These are phyloP conservation scores for Penicillium sp. DNA, from an alignment of 2,329 filamentous ascomycete species.

Conservation along the genomic window DNA sequence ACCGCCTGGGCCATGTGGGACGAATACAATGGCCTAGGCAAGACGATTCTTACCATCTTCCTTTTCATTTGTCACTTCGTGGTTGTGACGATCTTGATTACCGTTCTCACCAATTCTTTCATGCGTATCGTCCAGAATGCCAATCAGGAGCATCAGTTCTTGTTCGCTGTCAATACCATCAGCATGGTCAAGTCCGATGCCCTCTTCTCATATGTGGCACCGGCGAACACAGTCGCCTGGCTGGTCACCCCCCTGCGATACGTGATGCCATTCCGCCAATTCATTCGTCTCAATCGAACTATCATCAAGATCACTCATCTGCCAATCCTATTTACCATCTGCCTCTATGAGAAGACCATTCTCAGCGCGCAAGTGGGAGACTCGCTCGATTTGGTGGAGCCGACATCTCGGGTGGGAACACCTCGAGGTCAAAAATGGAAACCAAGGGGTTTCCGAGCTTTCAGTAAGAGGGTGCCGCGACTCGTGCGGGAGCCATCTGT, in stretches of 20 bases:
- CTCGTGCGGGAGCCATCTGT: conserved; percentile 79
- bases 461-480: conserved; percentile 58
- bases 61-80: conserved; percentile 93
- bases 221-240: conserved; percentile 89
- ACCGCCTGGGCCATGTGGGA: conserved; percentile 89
- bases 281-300: conserved; percentile 79
- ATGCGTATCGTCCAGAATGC: conserved; percentile 92
- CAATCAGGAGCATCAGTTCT: conserved; percentile 82
- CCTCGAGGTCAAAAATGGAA: conserved; percentile 56
- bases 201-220: conserved; percentile 87
- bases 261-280: conserved; percentile 70
- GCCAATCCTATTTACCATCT: conserved; percentile 80
- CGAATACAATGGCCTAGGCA: conserved; percentile 72
- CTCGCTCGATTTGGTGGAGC: conserved; percentile 78
- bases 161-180: conserved; percentile 95
- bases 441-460: conserved; percentile 55
- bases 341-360: conserved; percentile 75
- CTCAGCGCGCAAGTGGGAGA: conserved; percentile 72
- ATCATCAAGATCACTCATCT: conserved; percentile 90
- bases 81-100: conserved; percentile 88
- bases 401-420: conserved; percentile 50
- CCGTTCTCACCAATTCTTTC: conserved; percentile 93
- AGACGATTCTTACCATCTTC: conserved; percentile 69
- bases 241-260: conserved; percentile 76
- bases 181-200: conserved; percentile 99